phyloP scores from a whole-genome alignment of 2,329 filamentous ascomycete species.

The Hypoxylon sp. region DNA sequence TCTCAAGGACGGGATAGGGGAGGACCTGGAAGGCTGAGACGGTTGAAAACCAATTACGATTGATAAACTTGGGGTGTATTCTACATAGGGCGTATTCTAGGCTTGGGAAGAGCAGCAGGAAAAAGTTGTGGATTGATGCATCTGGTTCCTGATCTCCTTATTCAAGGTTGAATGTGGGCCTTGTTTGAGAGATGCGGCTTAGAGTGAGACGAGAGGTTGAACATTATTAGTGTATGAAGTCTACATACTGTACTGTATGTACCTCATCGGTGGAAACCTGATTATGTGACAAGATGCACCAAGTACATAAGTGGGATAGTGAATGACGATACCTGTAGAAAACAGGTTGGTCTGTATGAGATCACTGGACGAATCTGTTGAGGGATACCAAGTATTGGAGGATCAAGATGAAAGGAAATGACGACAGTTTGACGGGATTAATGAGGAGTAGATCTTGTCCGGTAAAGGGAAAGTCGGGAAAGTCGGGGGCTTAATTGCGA shows the following conservation, averaged over 20 bases:
- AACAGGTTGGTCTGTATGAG: constrained; percentile 18
- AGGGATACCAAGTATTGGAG: constrained; percentile 18
- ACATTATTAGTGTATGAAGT: not conserved
- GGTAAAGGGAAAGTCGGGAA: constrained; percentile 18
- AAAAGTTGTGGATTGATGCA: constrained; percentile 30
- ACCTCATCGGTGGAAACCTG: no score
- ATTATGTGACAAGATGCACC: constrained; percentile 1
- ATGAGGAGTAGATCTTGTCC: constrained; percentile 29
- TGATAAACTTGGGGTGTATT: constrained; percentile 11
- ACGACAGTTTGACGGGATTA: constrained; percentile 43
- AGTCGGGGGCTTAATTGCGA: constrained; percentile 35
- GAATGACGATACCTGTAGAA: constrained; percentile 7
- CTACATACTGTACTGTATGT: no score
- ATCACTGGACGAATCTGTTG: constrained; percentile 10
- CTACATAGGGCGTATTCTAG: constrained; percentile 29
- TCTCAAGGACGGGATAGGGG: constrained; percentile 17
- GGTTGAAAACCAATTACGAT: constrained; percentile 34
- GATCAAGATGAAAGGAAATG: constrained; percentile 33
- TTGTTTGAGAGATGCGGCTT: constrained; percentile 35
- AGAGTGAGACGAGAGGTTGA: constrained; percentile 23
- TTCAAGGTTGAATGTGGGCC: constrained; percentile 26
- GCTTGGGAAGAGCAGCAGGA: constrained; percentile 18
- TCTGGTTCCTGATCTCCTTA: constrained; percentile 29
- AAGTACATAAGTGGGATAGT: constrained; percentile 3
- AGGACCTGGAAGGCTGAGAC: constrained; percentile 28